Evolutionary conservation across 169 alveolate species (phyloP).

Genomic region (Amoebophrya sp.): DNA sequence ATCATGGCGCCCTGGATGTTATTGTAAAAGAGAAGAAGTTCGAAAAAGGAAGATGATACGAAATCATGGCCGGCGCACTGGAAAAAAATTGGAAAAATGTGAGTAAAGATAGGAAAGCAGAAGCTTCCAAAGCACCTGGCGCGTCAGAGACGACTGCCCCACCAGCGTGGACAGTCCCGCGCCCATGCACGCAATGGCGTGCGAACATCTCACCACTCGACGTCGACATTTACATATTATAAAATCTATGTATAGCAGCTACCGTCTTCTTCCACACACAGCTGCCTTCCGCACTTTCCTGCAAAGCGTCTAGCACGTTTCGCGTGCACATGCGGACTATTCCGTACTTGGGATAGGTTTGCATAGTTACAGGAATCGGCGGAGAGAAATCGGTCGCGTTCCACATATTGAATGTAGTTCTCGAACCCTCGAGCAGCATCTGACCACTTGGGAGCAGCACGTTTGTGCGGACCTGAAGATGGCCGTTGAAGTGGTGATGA

Average conservation of each 20-base stretch:
- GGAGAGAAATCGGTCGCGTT: background rate
- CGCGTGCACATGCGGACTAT: conserved; percentile 2
- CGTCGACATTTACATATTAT: too few species aligned
- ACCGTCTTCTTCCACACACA: background rate
- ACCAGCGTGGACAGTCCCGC: too few species aligned
- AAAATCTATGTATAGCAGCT: background rate
- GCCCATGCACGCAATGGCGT: too few species aligned
- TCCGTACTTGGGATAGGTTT: background rate
- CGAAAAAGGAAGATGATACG: too few species aligned
- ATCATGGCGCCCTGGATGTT: conserved; percentile 11
- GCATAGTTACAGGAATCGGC: background rate
- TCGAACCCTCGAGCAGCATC: background rate
- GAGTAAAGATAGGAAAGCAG: too few species aligned
- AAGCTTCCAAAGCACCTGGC: too few species aligned
- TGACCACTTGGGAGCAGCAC: background rate
- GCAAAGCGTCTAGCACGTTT: background rate
- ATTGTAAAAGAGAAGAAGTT: too few species aligned
- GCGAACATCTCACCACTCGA: too few species aligned
- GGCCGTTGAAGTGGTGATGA: too few species aligned
- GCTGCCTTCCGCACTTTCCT: background rate
- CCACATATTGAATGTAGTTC: background rate
- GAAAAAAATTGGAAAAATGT: too few species aligned
- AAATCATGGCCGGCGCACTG: too few species aligned
- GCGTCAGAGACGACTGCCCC: too few species aligned
- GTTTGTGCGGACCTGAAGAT: background rate